Evolutionary conservation across 805 yeast genomes (phyloP), one percentile per base, ranked within the genome.

Genomic region (Isabelozyma pseudorhagii): DNA sequence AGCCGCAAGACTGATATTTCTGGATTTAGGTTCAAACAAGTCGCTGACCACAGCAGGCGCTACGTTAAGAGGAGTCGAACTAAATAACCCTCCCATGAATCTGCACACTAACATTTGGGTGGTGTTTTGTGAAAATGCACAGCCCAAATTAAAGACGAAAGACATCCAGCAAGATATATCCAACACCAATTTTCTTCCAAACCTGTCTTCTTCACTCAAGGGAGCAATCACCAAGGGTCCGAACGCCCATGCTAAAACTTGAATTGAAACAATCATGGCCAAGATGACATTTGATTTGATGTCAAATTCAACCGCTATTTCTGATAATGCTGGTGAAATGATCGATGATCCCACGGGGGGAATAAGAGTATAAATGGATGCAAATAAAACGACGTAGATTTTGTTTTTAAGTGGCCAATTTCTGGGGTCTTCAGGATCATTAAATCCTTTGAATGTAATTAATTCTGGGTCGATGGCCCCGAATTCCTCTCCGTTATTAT

Each of bases 311-410:
- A 46, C 45, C 1, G 69, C 57, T 7, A 72, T 59, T 29, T 57
- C 56, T 15, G 59, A 42, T 52, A 66, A 58, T 2, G 76, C 75
- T 0, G 76, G 77, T 3, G 74, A 68, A 21, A 64, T 53, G 46
- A 72, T 69, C 6, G 77, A 69, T 7, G 75, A 70, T 3, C 75
- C 70, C 68, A 72, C 69, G 10, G 76, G 75, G 2, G 75, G 67
- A 7, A 71, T 61, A 44, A 72, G 60, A 3, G 75, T 68, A 53
- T 69, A 71, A 15, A 69, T 46, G 0, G 74, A 64, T 1, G 70
- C 75, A 40, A 70, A 51, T 5, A 51, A 55, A 29, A 64, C 54
- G 18, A 62, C 58, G 17, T 49, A 49, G 5, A 59, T 50, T 45
- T 70, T 71, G 10, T 51, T 54, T 2, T 48, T 17, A 2, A 50